Evolutionary conservation across 2,329 filamentous ascomycete genomes (phyloP).

Genomic region (Fusarium pseudocircinatum): DNA sequence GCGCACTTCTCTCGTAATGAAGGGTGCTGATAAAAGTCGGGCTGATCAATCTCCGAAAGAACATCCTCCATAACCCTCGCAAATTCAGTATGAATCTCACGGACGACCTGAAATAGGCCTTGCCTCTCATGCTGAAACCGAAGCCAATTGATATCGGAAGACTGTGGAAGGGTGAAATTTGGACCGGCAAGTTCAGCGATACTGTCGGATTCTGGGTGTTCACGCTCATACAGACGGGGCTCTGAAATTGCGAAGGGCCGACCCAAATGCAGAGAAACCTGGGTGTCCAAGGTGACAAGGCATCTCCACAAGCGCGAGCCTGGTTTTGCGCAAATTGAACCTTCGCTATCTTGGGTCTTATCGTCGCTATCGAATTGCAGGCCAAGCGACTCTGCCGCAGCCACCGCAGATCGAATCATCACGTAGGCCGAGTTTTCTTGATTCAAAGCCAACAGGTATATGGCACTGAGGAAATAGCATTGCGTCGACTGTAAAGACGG

Average conservation of each 20-base stretch:
- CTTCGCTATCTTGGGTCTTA: neutral
- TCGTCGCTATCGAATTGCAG: slow-evolving; percentile 10
- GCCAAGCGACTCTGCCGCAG: slow-evolving; percentile 31
- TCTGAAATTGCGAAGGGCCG: slow-evolving; percentile 27
- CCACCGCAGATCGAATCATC: slow-evolving; percentile 28
- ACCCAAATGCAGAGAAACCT: slow-evolving; percentile 32
- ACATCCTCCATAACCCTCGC: slow-evolving; percentile 20
- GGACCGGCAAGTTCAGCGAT: slow-evolving; percentile 24
- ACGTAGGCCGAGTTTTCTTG: slow-evolving; percentile 33
- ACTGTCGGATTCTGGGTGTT: slow-evolving; percentile 13
- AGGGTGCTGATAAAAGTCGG: slow-evolving; percentile 40
- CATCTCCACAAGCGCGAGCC: slow-evolving; percentile 32
- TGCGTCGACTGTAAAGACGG: slow-evolving; percentile 58
- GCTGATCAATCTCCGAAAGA: slow-evolving; percentile 18
- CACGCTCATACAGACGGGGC: neutral
- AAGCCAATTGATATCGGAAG: slow-evolving; percentile 34
- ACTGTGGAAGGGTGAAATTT: slow-evolving; percentile 19
- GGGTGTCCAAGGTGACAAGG: slow-evolving; percentile 28
- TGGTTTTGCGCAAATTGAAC: neutral
- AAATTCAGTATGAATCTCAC: slow-evolving; percentile 32
- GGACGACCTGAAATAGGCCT: slow-evolving; percentile 22
- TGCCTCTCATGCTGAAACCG: slow-evolving; percentile 33
- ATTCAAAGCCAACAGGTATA: slow-evolving; percentile 51
- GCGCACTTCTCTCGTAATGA: slow-evolving; percentile 42
- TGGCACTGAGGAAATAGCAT: slow-evolving; percentile 54